phyloP scores from a whole-genome alignment of 352 stramenopile genomes.

The Pythium plurisporium region DNA sequence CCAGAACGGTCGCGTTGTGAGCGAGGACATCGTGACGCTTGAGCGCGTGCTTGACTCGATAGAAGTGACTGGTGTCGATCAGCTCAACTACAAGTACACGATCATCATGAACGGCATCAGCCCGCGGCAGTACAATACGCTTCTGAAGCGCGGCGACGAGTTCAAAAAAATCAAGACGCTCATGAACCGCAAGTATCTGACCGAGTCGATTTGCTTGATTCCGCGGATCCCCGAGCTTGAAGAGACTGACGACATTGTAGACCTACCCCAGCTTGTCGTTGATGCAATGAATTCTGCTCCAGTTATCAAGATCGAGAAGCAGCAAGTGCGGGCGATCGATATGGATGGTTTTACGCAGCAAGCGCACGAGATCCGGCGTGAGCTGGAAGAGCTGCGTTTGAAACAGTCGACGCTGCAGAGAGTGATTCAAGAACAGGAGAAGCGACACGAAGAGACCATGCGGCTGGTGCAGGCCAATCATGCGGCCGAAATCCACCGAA shows the following conservation, averaged over 20 bases:
- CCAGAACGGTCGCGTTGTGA: too few relatives aligned
- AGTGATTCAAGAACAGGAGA: not conserved
- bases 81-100: too few relatives aligned
- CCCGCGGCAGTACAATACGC: too few relatives aligned
- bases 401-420: not conserved
- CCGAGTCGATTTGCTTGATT: not conserved
- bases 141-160: not conserved
- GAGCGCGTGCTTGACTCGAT: too few relatives aligned
- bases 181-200: not conserved
- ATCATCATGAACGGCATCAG: too few relatives aligned
- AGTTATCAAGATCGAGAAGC: not conserved
- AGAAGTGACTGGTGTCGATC: too few relatives aligned
- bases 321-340: not conserved
- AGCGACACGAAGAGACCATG: not conserved
- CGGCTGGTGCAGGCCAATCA: not conserved
- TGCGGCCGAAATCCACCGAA: not conserved
- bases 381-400: not conserved
- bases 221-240: not conserved
- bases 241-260: not conserved
- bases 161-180: conserved; percentile 2
- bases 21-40: too few relatives aligned
- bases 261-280: not conserved
- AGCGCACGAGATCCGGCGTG: not conserved
- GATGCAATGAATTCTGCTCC: not conserved
- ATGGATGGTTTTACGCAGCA: not conserved